Percentiles rank a stretch among this genome's conserved stretches.
These are phyloP conservation scores for Teunomyces kruisii DNA, from an alignment of 805 yeast genomes.

Conservation along the genomic window DNA sequence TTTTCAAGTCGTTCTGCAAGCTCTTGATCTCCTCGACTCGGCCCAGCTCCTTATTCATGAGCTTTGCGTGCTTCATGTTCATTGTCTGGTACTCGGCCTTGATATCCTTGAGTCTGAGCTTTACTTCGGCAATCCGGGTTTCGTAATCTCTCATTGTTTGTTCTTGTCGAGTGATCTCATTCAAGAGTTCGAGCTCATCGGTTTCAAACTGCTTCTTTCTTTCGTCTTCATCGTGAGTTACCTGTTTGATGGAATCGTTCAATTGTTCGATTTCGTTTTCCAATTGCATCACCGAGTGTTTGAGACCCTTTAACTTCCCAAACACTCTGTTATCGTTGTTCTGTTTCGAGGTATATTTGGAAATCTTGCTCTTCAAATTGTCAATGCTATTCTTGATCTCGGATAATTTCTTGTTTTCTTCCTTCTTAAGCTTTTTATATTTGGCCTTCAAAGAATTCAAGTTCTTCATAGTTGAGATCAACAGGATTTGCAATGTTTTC, in stretches of 20 bases:
- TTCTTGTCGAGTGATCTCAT: constrained; percentile 24
- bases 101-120: constrained; percentile 18
- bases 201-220: constrained; percentile 14
- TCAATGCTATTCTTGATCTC: constrained; percentile 37
- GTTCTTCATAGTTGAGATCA: constrained; percentile 29
- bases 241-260: constrained; percentile 15
- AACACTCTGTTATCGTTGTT: constrained; percentile 29
- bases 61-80: constrained; percentile 24
- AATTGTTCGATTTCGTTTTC: constrained; percentile 33
- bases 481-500: constrained; percentile 32
- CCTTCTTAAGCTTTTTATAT: constrained; percentile 35
- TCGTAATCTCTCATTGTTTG: constrained; percentile 23
- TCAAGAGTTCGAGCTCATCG: constrained; percentile 17
- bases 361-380: constrained; percentile 27
- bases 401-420: constrained; percentile 34
- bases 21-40: constrained; percentile 25
- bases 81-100: constrained; percentile 22
- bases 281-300: constrained; percentile 38
- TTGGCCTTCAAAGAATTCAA: constrained; percentile 21
- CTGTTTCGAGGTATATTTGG: constrained; percentile 25
- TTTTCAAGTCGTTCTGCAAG: constrained; percentile 25
- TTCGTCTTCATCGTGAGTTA: constrained; percentile 12
- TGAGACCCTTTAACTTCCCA: constrained; percentile 40
- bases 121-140: constrained; percentile 19
- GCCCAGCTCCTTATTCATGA: constrained; percentile 22